A percentile compares a stretch with the other conserved stretches of the same genome.
Evolutionary conservation across 2,329 filamentous ascomycete species (phyloP).

Genomic region (Penicillium sp.): DNA sequence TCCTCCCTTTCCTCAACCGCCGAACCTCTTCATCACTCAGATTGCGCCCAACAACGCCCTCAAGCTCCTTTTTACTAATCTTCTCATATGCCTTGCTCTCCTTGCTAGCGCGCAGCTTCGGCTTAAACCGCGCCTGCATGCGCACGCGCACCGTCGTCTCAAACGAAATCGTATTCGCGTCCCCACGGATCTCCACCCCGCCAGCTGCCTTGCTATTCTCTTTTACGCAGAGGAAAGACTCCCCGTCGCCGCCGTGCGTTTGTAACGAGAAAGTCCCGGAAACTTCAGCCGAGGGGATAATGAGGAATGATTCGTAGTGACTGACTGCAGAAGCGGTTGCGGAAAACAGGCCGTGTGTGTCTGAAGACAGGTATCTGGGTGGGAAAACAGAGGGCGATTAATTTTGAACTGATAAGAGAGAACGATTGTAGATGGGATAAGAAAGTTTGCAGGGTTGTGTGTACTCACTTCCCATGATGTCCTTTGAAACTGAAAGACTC

Average conservation of each 20-base stretch:
- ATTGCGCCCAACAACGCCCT: conserved; percentile 72
- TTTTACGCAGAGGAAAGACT: conserved; percentile 67
- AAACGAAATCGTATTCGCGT: conserved; percentile 66
- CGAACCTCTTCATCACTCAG: conserved; percentile 84
- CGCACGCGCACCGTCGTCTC: conserved; percentile 74
- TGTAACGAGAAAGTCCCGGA: conserved; percentile 73
- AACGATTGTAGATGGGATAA: not conserved
- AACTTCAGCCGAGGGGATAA: conserved; percentile 62
- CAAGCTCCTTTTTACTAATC: conserved; percentile 80
- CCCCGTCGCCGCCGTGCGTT: conserved; percentile 57
- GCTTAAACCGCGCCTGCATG: conserved; percentile 96
- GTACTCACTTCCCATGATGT: conserved; percentile 71
- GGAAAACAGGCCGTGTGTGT: conserved; percentile 75
- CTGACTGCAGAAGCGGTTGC: conserved; percentile 80
- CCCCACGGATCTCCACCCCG: conserved; percentile 68
- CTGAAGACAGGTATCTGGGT: conserved; percentile 75
- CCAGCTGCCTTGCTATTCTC: conserved; percentile 52
- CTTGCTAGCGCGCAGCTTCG: conserved; percentile 72
- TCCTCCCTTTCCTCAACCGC: conserved; percentile 75
- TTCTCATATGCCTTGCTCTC: conserved; percentile 82
- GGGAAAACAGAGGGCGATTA: too few relatives aligned
- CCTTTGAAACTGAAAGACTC: conserved; percentile 84
- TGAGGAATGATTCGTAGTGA: conserved; percentile 74
- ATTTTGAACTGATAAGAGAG: not conserved
- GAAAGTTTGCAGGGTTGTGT: not conserved